Evolutionary conservation across 345 rosid species (phyloP).

Genomic region (Populus ilicifolia): DNA sequence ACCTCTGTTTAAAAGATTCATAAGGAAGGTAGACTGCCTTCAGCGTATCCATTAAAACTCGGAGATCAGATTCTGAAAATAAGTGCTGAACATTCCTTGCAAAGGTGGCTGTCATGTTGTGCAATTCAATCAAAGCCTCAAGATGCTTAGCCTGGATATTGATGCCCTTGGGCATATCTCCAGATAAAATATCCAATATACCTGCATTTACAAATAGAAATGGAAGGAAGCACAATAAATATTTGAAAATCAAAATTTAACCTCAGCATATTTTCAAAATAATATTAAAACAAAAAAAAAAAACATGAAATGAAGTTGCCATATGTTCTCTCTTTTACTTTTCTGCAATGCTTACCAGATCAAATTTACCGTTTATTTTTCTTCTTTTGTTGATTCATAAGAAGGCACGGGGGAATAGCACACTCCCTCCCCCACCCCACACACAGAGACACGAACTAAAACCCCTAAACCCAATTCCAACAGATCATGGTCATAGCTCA

Average conservation of each 20-base stretch:
- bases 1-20: constrained; percentile 90
- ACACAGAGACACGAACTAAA: too few species aligned
- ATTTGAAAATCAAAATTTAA: neutral
- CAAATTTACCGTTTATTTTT: too few species aligned
- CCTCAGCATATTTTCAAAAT: neutral
- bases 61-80: constrained; percentile 81
- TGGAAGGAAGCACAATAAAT: constrained; percentile 4
- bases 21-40: constrained; percentile 88
- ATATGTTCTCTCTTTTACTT: too few species aligned
- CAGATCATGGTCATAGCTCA: too few species aligned
- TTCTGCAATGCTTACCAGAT: too few species aligned
- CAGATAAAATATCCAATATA: constrained; percentile 77
- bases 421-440: too few species aligned
- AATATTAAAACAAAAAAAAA: neutral
- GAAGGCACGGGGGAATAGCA: too few species aligned
- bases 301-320: neutral
- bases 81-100: constrained; percentile 87
- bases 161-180: constrained; percentile 90
- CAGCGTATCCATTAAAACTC: constrained; percentile 68
- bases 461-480: too few species aligned
- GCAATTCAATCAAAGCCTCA: constrained; percentile 85
- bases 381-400: too few species aligned
- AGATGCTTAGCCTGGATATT: constrained; percentile 89
- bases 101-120: constrained; percentile 77
- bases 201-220: constrained; percentile 42